Evolutionary conservation across 345 rosid species (phyloP), one percentile per base, ranked within the genome.

Genomic region (Gossypium sturtianum): DNA sequence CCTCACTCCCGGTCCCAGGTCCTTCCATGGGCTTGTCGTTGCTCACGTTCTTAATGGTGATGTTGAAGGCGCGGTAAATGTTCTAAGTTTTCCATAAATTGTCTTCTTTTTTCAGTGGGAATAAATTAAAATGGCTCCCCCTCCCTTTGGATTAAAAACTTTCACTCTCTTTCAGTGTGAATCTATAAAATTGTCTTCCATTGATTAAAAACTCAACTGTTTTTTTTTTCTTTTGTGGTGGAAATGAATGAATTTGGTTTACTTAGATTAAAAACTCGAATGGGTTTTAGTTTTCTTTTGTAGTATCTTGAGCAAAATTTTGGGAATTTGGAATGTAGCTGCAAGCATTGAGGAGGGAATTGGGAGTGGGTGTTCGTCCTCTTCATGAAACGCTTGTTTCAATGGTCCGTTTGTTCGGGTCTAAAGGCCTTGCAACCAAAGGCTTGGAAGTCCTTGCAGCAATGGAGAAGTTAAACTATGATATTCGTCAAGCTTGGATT

Each of bases 21-120:
- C 98, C 25, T 94, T 88, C 75, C 98, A 94, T 75, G 98, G 98
- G 16, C 89, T 94, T 20, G 87, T 94, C 25, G 93, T 87, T 3
- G 89, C 97, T 47, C 83, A 89, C 64, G 80, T 76, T 16, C 91
- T 94, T 48, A 85, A 80, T 43, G 95, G 92, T 59, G 97, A 94
- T 79, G 86, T 72, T 2, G 87, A 89, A 83, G 98, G 98, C 90
- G 95, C 97, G 85, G 98, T 93, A 89, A 58, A 89, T 27, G 2
- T 45, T 52, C 53, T 12, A 53, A 49, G 43, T 12, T 56, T 64
- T n/a, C 44, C 29, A 34, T 34, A 34, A 34, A 5, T 34, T 34
- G 41, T 34, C 41, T 34, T 34, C 43, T 41, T 58, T 20, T 19
- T 54, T 56, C 3, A 9, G 15, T 43, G 70, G 52, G 7, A 44